Evolutionary conservation across 306 rosid species (phyloP).

Genomic region (Vicia villosa): DNA sequence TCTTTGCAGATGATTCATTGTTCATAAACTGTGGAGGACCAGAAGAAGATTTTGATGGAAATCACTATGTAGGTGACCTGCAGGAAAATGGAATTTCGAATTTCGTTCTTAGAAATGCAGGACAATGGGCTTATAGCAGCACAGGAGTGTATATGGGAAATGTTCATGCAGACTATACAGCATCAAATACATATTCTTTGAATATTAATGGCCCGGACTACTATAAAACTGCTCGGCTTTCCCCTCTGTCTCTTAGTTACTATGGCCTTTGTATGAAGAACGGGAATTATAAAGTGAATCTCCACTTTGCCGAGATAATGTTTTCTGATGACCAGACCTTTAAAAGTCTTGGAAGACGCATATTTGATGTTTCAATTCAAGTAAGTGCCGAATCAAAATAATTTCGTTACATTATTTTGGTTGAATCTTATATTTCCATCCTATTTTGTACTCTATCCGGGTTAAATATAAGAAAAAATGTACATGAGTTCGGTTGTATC

Average conservation of each 20-base stretch:
- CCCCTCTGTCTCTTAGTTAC: constrained; percentile 75
- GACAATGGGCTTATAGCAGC: constrained; percentile 78
- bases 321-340: constrained; percentile 49
- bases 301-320: constrained; percentile 87
- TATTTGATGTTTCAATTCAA: constrained; percentile 84
- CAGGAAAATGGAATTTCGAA: constrained; percentile 38
- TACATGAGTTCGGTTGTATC: no score
- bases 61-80: constrained; percentile 51
- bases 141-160: constrained; percentile 54
- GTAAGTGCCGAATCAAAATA: constrained; percentile 46
- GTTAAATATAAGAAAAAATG: no score
- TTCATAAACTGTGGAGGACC: constrained; percentile 81
- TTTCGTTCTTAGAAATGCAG: constrained; percentile 42
- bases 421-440: no score
- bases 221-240: constrained; percentile 59
- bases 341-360: constrained; percentile 62
- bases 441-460: no score
- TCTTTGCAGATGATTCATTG: constrained; percentile 58
- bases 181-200: constrained; percentile 44
- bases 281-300: constrained; percentile 75
- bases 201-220: constrained; percentile 41
- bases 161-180: neutral
- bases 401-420: neutral
- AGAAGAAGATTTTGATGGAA: constrained; percentile 35
- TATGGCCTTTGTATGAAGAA: constrained; percentile 69